Evolutionary conservation across 345 rosid species (phyloP), one percentile per base, ranked within the genome.

Genomic region (Firmiana major): DNA sequence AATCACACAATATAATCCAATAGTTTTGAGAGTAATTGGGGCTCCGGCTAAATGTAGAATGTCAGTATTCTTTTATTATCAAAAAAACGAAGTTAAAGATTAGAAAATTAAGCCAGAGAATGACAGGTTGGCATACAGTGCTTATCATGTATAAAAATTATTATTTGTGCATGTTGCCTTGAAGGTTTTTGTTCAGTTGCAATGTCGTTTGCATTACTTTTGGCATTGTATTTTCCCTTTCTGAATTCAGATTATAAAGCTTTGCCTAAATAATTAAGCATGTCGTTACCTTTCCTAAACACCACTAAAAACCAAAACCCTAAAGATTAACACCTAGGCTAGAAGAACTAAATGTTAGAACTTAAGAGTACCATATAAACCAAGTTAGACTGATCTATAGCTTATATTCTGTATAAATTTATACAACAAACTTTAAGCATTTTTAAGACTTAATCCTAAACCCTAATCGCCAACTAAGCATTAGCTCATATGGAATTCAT

Each of bases 131-230:
- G 19, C 34, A 16, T 62, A 28, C n/a, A 62, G 43, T 60, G 28
- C 3, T 31, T 62, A 15, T 28, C 63, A 58, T n/a, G 3, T 10
- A 22, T 19, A 17, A 5, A 55, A 21, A 26, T 11, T 38, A 65
- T 40, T 9, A 38, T 65, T 40, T 40, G 49, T 4, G 49, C 49
- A 65, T 65, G 70, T 40, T 40, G 49, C 28, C 26, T 40, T 38
- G 7, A 10, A 10, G 28, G 28, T 10, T 68, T 68, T 68, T 46
- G 73, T 68, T 69, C 73, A 48, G 22, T 69, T 69, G 22, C 73
- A 69, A 26, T 46, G 73, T 69, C 73, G 73, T 26, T 15, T 46
- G 57, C 73, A 68, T 46, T 48, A 4, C 34, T 16, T 69, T 24
- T 46, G 36, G 42, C 40, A 3, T 24, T n/a, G 6, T 11, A 65